phyloP scores from a whole-genome alignment of 2,329 filamentous ascomycete species.

The Aschersonia sp. region DNA sequence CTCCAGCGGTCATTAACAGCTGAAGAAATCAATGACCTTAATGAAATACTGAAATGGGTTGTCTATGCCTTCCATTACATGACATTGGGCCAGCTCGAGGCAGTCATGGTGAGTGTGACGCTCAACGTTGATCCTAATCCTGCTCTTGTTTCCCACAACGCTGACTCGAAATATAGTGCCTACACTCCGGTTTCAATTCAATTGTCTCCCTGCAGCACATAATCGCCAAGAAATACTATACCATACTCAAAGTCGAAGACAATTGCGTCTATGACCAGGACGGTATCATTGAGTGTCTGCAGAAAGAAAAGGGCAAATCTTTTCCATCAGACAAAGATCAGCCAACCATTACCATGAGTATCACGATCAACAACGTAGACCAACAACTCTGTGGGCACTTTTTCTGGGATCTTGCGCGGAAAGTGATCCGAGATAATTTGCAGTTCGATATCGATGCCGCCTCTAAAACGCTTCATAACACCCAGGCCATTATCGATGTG shows the following conservation, averaged over 20 bases:
- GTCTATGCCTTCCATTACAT: background rate
- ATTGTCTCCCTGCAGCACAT: background rate
- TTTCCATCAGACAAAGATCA: background rate
- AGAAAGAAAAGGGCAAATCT: background rate
- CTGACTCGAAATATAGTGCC: background rate
- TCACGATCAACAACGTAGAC: background rate
- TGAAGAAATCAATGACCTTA: background rate
- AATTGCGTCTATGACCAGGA: background rate
- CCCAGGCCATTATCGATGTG: background rate
- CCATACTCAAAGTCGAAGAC: background rate
- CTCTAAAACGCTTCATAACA: background rate
- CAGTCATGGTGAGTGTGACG: background rate
- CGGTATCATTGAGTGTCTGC: background rate
- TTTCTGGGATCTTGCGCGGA: background rate
- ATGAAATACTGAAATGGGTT: background rate
- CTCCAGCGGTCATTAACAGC: background rate
- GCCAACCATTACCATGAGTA: background rate
- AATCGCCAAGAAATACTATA: background rate
- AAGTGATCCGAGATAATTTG: background rate
- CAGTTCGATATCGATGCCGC: background rate
- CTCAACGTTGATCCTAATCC: background rate
- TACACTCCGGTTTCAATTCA: background rate
- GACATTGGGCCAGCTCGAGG: background rate
- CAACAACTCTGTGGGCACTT: background rate
- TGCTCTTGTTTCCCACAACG: background rate